Conservation (phyloP, 2,329 filamentous ascomycete genomes). For the Diaporthe vexans region DNA sequence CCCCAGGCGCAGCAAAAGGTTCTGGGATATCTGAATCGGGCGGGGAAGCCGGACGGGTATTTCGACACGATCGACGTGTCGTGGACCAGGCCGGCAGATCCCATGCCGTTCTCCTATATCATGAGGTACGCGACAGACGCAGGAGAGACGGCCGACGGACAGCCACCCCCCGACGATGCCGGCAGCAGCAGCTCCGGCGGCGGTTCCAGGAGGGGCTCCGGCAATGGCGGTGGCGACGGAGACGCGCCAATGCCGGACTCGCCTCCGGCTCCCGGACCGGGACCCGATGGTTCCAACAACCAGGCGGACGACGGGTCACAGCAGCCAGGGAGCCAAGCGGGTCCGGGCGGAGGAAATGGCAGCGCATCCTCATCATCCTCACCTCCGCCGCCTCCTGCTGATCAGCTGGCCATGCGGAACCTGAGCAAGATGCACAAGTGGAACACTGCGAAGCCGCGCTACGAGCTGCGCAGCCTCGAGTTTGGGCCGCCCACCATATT, state of each 20-base stretch:
- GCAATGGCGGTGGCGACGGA: background rate
- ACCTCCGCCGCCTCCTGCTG: background rate
- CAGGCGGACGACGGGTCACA: background rate
- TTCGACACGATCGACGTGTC: background rate
- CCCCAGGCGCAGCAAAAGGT: background rate
- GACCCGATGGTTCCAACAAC: background rate
- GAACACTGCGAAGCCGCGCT: slow-evolving; percentile 15
- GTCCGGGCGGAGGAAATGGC: too few species aligned
- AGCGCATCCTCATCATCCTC: background rate
- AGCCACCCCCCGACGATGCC: background rate
- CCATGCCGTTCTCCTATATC: slow-evolving; percentile 2
- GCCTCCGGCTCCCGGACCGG: background rate
- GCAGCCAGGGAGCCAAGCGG: background rate
- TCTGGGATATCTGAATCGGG: background rate
- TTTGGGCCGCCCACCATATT: background rate
- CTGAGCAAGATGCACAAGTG: slow-evolving; percentile 23
- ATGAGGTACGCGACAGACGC: slow-evolving; percentile 1
- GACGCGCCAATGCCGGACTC: background rate
- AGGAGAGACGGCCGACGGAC: background rate
- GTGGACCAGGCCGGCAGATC: background rate
- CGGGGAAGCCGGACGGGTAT: background rate
- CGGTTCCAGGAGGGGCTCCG: too few species aligned
- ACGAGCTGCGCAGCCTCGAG: slow-evolving; percentile 24
- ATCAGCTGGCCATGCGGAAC: slow-evolving; percentile 2
- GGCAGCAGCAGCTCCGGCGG: too few species aligned